A percentile compares a stretch with the other conserved stretches of the same genome.
phyloP scores from a whole-genome alignment of 1,139 yeast species.

The Magnusiomyces suaveolens region DNA sequence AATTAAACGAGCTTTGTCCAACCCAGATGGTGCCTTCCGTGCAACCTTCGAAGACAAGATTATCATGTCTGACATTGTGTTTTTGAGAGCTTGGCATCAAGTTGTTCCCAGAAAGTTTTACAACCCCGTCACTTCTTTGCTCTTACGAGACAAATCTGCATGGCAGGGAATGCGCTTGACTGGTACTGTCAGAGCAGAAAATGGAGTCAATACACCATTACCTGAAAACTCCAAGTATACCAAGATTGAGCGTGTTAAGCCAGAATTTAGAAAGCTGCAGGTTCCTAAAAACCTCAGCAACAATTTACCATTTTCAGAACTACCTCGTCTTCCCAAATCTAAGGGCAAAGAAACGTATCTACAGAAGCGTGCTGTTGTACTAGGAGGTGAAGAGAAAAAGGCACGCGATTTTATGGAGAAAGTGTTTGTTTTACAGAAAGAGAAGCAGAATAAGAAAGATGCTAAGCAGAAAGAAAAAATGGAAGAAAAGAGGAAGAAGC shows the following conservation, averaged over 20 bases:
- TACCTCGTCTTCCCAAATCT: conserved; percentile 48
- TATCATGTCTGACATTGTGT: conserved; percentile 77
- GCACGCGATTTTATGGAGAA: conserved; percentile 84
- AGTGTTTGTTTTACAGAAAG: conserved; percentile 73
- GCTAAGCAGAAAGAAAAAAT: conserved; percentile 71
- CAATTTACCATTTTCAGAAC: conserved; percentile 46
- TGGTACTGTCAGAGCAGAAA: conserved; percentile 81
- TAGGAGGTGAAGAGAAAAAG: conserved; percentile 88
- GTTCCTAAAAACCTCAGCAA: conserved; percentile 74
- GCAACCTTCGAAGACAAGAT: conserved; percentile 98
- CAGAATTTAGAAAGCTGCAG: conserved; percentile 76
- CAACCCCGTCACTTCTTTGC: conserved; percentile 89
- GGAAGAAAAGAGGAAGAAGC: conserved; percentile 60
- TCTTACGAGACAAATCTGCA: conserved; percentile 61
- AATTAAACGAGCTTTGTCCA: conserved; percentile 84
- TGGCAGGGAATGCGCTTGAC: conserved; percentile 97
- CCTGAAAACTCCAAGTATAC: conserved; percentile 54
- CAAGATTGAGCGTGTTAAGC: conserved; percentile 77
- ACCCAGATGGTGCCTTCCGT: conserved; percentile 94
- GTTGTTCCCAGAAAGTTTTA: conserved; percentile 82
- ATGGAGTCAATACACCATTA: conserved; percentile 54
- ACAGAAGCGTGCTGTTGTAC: conserved; percentile 88
- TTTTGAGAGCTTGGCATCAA: conserved; percentile 95
- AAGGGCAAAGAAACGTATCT: conserved; percentile 74
- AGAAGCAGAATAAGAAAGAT: conserved; percentile 71